Percentiles rank a stretch among this genome's conserved stretches.
These are phyloP conservation scores for Apiospora arundinis DNA, from an alignment of 2,329 filamentous ascomycete species.

Conservation along the genomic window DNA sequence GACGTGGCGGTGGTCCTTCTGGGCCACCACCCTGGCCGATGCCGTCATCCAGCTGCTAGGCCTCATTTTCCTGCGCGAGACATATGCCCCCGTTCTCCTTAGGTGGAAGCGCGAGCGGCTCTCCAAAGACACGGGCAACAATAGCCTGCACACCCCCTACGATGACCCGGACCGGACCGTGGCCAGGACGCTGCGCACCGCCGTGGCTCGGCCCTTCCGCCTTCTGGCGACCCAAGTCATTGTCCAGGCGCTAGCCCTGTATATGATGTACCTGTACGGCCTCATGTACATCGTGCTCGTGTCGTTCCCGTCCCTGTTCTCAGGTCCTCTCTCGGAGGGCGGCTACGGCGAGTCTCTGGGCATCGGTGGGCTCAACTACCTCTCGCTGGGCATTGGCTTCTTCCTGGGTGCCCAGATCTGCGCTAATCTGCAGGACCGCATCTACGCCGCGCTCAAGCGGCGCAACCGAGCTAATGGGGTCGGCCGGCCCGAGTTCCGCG, in stretches of 20 bases:
- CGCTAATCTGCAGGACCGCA: conserved; percentile 52
- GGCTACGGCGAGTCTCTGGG: conserved; percentile 43
- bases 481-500: conserved; percentile 50
- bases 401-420: conserved; percentile 47
- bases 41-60: conserved; percentile 65
- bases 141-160: conserved; percentile 54
- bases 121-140: conserved; percentile 63
- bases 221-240: conserved; percentile 60
- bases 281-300: conserved; percentile 56
- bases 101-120: conserved; percentile 62
- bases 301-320: conserved; percentile 56
- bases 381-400: conserved; percentile 44
- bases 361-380: conserved; percentile 45
- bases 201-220: conserved; percentile 55
- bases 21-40: conserved; percentile 67
- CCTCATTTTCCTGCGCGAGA: conserved; percentile 68
- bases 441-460: conserved; percentile 51
- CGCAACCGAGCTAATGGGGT: conserved; percentile 43
- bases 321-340: conserved; percentile 28
- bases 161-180: conserved; percentile 49
- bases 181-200: conserved; percentile 43
- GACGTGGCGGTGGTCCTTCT: conserved; percentile 79
- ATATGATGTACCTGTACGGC: conserved; percentile 62
- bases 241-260: conserved; percentile 56
- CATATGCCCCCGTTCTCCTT: conserved; percentile 69